Evolutionary conservation across 305 asterid species (phyloP), one percentile per base, ranked within the genome.

Genomic region (Fraxinus sp.): DNA sequence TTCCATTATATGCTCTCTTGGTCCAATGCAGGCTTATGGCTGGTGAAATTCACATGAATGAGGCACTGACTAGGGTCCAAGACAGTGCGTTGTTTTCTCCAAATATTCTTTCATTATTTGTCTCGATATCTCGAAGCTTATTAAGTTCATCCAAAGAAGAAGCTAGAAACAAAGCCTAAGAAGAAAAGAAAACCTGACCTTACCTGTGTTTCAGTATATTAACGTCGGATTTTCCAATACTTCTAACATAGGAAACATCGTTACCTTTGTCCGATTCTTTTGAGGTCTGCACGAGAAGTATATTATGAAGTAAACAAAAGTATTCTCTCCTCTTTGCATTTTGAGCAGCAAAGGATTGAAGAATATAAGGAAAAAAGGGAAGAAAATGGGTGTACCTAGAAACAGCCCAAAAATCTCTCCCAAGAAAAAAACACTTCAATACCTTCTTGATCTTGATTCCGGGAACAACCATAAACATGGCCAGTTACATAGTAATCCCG

Each of bases 371-470:
- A 78, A 71, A 32, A 39, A 55, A 57, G 79, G 74, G 26, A 75
- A 39, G 79, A 79, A 75, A 37, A 87, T 85, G 87, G 89, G 87
- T 14, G 79, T 83, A 36, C 87, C 57, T 9, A 79, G 83, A 79
- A 83, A 84, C 84, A 87, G 91, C 92, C 91, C 90, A 14, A 84
- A 75, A 64, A 84, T 59, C 26, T 86, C 89, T 30, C 90, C 90
- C 4, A 86, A 81, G 72, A 91, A 79, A 82, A 90, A 86, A 68
- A 87, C 93, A 13, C 88, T 94, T 20, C 86, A 90, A 77, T 75
- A 81, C 70, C 94, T 94, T 80, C 90, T 92, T 68, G 91, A 91
- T 82, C 91, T 84, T 30, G 98, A 94, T 81, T 88, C 91, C 49
- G 83, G 80, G 79, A 80, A 80, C 80, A 87, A 78, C 41, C 43